Evolutionary conservation across 805 yeast species (phyloP).

Genomic region (Tetrapisispora pingtungensis): DNA sequence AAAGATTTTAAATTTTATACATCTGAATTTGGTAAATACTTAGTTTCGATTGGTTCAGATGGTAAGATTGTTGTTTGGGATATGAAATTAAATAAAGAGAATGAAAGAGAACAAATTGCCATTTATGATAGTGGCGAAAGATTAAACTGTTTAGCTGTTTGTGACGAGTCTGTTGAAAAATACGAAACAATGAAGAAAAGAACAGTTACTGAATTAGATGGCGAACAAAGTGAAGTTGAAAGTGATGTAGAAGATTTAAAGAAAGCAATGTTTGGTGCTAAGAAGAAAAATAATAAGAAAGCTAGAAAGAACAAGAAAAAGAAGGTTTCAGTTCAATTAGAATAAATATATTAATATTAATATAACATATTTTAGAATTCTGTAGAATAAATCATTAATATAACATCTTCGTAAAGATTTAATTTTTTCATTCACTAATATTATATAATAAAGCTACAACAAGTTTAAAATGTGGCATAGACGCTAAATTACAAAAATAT

Average conservation of each 20-base stretch:
- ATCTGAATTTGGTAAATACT: conserved; percentile 34
- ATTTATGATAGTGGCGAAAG: conserved; percentile 88
- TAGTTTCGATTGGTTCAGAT: conserved; percentile 83
- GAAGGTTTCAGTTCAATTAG: conserved; percentile 47
- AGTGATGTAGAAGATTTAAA: conserved; percentile 61
- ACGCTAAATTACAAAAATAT: no score
- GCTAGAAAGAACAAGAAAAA: conserved; percentile 33
- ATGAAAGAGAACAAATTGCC: conserved; percentile 65
- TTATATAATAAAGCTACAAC: no score
- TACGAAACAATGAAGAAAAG: conserved; percentile 57
- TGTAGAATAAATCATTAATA: no score
- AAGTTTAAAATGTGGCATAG: no score
- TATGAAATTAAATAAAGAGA: conserved; percentile 24
- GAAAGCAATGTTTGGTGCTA: conserved; percentile 44
- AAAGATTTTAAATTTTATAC: conserved; percentile 60
- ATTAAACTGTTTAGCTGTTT: conserved; percentile 70
- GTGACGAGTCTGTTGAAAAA: conserved; percentile 72
- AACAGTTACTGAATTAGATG: conserved; percentile 43
- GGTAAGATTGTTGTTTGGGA: conserved; percentile 93
- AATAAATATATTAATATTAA: conserved; percentile 23
- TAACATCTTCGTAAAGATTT: no score
- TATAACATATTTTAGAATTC: neutral
- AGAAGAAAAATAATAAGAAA: conserved; percentile 34
- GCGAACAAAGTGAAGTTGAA: conserved; percentile 64
- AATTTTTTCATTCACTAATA: no score